Percentiles rank a stretch among this genome's conserved stretches.
Evolutionary conservation across 2,329 filamentous ascomycete genomes (phyloP).

Genomic region (Pseudocercospora macadamiae): DNA sequence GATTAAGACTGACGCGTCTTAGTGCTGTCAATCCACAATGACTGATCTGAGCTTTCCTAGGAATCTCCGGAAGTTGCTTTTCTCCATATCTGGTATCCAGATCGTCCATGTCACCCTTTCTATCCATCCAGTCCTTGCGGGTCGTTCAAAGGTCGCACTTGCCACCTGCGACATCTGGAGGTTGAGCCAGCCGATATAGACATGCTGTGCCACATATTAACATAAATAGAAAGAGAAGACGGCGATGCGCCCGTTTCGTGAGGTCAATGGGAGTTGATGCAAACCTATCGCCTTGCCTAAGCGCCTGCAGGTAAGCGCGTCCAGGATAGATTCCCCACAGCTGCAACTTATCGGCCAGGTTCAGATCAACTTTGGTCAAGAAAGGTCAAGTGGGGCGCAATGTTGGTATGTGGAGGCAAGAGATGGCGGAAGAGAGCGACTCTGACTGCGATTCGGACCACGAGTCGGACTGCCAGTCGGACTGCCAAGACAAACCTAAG

Average conservation of each 20-base stretch:
- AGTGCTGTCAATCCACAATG: neutral
- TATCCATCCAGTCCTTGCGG: neutral
- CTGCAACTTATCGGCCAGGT: too few relatives aligned
- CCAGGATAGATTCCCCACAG: too few relatives aligned
- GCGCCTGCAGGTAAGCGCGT: neutral
- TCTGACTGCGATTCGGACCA: too few relatives aligned
- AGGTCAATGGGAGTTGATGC: neutral
- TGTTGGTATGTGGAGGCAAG: too few relatives aligned
- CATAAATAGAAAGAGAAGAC: neutral
- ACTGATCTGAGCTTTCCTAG: neutral
- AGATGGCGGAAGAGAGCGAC: too few relatives aligned
- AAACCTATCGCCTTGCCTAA: neutral
- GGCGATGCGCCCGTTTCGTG: neutral
- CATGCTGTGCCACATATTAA: conserved; percentile 9
- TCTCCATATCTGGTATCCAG: neutral
- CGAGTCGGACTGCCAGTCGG: too few relatives aligned
- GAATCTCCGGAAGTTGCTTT: neutral
- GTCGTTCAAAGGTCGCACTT: neutral
- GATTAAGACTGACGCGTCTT: neutral
- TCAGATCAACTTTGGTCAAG: too few relatives aligned
- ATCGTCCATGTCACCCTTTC: neutral
- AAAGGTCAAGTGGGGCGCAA: too few relatives aligned
- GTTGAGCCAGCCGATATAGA: neutral
- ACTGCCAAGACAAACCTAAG: too few relatives aligned
- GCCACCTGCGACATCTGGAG: neutral